A percentile compares a stretch with the other conserved stretches of the same genome.
Evolutionary conservation across 176 grass and related monocot species (phyloP).

Genomic region (Aegilops longissima): DNA sequence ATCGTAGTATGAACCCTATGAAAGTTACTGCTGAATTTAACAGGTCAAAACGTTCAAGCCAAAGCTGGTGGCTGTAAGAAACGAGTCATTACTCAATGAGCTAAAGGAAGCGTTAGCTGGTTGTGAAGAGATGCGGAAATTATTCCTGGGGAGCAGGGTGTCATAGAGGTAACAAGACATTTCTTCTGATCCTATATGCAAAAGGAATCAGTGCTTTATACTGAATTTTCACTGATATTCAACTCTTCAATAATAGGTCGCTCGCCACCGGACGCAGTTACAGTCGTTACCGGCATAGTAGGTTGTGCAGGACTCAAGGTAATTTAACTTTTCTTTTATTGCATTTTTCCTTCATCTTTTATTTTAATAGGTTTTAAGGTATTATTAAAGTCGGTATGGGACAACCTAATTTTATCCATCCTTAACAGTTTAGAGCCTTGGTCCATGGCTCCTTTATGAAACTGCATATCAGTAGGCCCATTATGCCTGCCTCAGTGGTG

Average conservation of each 20-base stretch:
- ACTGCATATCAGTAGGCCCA: slow-evolving; percentile 7
- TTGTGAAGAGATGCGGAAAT: slow-evolving; percentile 88
- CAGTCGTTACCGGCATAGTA: slow-evolving; percentile 96
- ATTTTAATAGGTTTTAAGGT: not conserved
- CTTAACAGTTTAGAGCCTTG: slow-evolving; percentile 30
- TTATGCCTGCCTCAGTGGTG: slow-evolving; percentile 19
- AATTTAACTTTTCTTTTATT: slow-evolving; percentile 18
- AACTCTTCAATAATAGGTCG: slow-evolving; percentile 55
- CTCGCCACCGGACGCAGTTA: slow-evolving; percentile 86
- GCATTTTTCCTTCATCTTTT: not conserved
- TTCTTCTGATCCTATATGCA: slow-evolving; percentile 16
- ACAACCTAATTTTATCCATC: slow-evolving; percentile 12
- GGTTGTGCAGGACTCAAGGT: slow-evolving; percentile 99
- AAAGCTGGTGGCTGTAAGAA: slow-evolving; percentile 79
- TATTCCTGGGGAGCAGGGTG: slow-evolving; percentile 95
- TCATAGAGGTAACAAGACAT: slow-evolving; percentile 61
- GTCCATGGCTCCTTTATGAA: slow-evolving; percentile 26
- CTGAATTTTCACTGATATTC: not conserved
- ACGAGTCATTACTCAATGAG: slow-evolving; percentile 73
- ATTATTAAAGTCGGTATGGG: not conserved
- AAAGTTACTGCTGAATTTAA: slow-evolving; percentile 12
- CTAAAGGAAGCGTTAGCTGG: slow-evolving; percentile 95
- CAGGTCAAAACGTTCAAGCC: slow-evolving; percentile 95
- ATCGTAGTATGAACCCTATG: slow-evolving; percentile 14
- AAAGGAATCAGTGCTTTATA: not conserved